phyloP scores from a whole-genome alignment of 2,329 filamentous ascomycete genomes.

The Pseudogymnoascus sp. region DNA sequence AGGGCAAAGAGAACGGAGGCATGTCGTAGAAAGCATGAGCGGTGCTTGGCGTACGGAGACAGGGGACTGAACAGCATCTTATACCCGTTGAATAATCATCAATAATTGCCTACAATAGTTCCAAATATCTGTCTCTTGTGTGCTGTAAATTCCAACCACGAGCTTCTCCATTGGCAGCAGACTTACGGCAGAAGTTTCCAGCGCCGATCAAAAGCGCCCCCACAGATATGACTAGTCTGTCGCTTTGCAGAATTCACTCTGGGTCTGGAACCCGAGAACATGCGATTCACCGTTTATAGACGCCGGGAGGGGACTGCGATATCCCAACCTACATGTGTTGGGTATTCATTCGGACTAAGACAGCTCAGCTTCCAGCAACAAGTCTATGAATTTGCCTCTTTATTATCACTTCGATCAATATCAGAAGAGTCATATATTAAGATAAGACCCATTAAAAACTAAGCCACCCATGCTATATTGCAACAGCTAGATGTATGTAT shows the following conservation, averaged over 20 bases:
- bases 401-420: background rate
- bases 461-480: background rate
- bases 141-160: background rate
- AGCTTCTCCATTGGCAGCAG: background rate
- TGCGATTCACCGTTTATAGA: background rate
- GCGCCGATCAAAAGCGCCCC: background rate
- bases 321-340: background rate
- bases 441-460: background rate
- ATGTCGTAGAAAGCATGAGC: background rate
- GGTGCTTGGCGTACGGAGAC: background rate
- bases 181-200: background rate
- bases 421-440: background rate
- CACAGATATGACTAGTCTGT: background rate
- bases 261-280: background rate
- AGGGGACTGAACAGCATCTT: background rate
- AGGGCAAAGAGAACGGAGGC: background rate
- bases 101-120: background rate
- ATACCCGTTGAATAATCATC: constrained; percentile 3
- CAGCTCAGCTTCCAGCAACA: background rate
- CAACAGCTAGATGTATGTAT: background rate
- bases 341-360: background rate
- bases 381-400: background rate
- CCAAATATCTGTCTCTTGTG: background rate
- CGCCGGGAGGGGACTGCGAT: background rate
- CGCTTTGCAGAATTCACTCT: background rate